Conservation (phyloP, 148 eudicot species). For the Rhododendron griersonianum region DNA sequence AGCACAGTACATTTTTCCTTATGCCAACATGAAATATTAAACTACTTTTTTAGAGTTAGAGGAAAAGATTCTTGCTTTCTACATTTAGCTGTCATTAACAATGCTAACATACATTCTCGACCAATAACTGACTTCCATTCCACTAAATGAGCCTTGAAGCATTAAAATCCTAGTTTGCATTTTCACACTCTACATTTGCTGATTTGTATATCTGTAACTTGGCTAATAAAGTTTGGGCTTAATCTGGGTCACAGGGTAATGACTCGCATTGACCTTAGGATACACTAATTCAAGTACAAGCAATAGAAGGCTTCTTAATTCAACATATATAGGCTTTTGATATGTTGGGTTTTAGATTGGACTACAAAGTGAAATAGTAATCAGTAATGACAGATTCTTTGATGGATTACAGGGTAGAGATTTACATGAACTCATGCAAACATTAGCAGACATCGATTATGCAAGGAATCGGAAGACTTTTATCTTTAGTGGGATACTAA, state of each 20-base stretch:
- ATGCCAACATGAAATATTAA: not conserved
- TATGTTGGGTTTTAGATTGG: slow-evolving; percentile 4
- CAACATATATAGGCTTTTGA: not conserved
- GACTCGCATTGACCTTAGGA: not conserved
- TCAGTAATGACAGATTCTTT: slow-evolving; percentile 9
- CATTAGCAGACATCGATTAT: slow-evolving; percentile 26
- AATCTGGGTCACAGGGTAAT: not conserved
- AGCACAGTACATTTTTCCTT: too few relatives aligned
- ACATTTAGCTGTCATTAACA: not conserved
- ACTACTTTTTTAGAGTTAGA: not conserved
- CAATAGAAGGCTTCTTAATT: not conserved
- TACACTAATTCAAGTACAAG: not conserved
- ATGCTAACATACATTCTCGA: not conserved
- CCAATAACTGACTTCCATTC: not conserved
- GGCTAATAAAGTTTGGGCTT: not conserved
- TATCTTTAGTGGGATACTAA: slow-evolving; percentile 36
- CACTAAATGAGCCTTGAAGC: not conserved
- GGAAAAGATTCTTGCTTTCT: not conserved
- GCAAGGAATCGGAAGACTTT: slow-evolving; percentile 35
- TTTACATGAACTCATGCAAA: slow-evolving; percentile 62
- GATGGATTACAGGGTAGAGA: slow-evolving; percentile 66
- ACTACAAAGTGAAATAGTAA: slow-evolving; percentile 8
- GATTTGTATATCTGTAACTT: not conserved
- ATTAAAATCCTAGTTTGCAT: not conserved
- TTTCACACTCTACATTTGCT: not conserved